Evolutionary conservation across 805 yeast species (phyloP), one percentile per base, ranked within the genome.

Genomic region (Kazachstania psychrophila): DNA sequence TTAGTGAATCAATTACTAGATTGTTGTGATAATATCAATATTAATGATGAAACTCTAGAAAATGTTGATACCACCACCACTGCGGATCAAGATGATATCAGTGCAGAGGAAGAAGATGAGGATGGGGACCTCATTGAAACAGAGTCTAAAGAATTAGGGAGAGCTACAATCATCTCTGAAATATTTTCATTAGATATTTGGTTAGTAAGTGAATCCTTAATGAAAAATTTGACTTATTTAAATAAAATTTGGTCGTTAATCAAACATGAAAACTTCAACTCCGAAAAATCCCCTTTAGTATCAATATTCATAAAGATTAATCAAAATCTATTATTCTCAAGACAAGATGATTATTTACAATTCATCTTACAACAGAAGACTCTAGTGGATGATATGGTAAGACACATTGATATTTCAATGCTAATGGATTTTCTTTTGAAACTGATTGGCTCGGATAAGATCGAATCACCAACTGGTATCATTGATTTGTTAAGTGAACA

Each of bases 141-240:
- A 26, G 20, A 31, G 8, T n/a, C 35, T 10, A 29, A 24, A 13
- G 34, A 33, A 23, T 27, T 52, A 27, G 43, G 40, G n/a, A 52
- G 44, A 40, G 54, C 55, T 5, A 50, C 46, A 15, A 38, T 49
- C 2, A 53, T 56, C 12, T 79, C 95, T 0, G 96, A 89, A 53
- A 79, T 89, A 17, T 67, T 89, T 33, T 73, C 88, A n/a, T 78
- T 87, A 7, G 95, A 88, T 54, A 85, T 84, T 14, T 88, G 96
- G 95, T 74, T 89, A 4, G 66, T 89, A 16, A 80, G 92, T 2
- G 96, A 89, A 50, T 77, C 94, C 1, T 73, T 89, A 30, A 79
- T 89, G 71, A 87, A 82, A 50, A 74, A 78, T 39, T 65, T 73
- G 2, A 59, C 61, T 5, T 69, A 81, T 33, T 60, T 89, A 45